Conservation (phyloP, 208 protist genomes). For the Kentomonas sorsogonicus region DNA sequence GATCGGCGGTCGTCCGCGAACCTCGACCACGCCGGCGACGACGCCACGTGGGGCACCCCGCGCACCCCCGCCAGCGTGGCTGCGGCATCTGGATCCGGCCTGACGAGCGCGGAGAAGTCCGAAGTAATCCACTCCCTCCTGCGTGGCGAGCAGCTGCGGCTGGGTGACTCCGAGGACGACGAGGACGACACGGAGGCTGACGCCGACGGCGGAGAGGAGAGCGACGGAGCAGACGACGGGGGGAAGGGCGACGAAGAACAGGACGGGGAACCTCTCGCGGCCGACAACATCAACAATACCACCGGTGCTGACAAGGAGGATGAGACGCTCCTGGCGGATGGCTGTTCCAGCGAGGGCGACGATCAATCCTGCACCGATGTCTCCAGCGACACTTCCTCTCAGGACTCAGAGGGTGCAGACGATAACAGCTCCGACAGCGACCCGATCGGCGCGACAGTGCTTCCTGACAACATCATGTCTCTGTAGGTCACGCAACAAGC, state of each 20-base stretch:
- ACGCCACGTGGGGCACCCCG: no score
- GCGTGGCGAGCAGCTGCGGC: slow-evolving; percentile 1
- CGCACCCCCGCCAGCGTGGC: no score
- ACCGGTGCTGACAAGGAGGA: slow-evolving; percentile 1
- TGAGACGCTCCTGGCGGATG: not conserved
- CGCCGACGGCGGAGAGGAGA: slow-evolving; percentile 5
- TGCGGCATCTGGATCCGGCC: no score
- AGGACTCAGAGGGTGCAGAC: not conserved
- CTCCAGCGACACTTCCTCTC: not conserved
- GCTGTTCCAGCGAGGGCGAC: not conserved
- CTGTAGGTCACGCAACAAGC: not conserved
- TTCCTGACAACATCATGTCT: no score
- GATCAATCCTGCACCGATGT: no score
- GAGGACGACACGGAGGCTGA: slow-evolving; percentile 20
- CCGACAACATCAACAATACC: not conserved
- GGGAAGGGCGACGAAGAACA: slow-evolving; percentile 12
- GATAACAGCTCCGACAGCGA: no score
- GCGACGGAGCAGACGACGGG: slow-evolving; percentile 18
- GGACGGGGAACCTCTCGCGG: not conserved
- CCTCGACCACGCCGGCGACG: no score
- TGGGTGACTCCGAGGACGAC: not conserved
- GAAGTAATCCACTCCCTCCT: not conserved
- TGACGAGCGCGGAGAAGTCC: slow-evolving; percentile 8
- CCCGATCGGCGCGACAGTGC: no score
- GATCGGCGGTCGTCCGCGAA: no score